Percentiles rank a stretch among this genome's conserved stretches.
Conservation (phyloP, 331 rosid species). For the Acacia concinna region DNA sequence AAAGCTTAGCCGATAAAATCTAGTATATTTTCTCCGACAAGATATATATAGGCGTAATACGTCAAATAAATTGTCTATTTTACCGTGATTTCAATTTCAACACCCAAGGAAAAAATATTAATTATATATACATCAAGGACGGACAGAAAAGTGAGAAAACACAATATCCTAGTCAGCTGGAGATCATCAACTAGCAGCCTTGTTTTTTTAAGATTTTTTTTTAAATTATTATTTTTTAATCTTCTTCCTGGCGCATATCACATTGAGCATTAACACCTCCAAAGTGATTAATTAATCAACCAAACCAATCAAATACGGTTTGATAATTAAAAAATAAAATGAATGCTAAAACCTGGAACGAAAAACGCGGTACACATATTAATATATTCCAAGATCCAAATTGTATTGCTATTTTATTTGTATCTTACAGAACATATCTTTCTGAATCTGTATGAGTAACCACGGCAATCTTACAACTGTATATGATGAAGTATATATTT, state of each 20-base stretch:
- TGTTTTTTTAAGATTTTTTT: too few relatives aligned
- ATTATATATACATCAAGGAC: neutral
- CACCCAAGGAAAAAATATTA: neutral
- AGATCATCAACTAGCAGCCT: neutral
- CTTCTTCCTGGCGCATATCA: neutral
- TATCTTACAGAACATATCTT: neutral
- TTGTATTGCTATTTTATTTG: neutral
- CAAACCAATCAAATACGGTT: neutral
- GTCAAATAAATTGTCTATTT: neutral
- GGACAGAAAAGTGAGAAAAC: neutral
- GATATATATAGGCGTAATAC: neutral
- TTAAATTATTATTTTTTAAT: too few relatives aligned
- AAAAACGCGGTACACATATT: neutral
- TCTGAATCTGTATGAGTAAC: neutral
- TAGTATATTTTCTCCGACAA: neutral
- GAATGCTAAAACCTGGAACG: neutral
- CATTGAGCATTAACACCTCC: neutral
- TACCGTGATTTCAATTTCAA: neutral
- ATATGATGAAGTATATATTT: constrained; percentile 10
- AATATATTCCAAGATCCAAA: neutral
- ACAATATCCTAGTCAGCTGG: neutral
- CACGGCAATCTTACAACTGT: neutral
- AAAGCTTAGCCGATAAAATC: neutral
- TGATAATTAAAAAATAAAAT: neutral
- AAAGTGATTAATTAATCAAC: neutral